Percentiles rank a stretch among this genome's conserved stretches.
These are phyloP conservation scores for Calocybe indica DNA, from an alignment of 768 basidiomycete species.

Conservation along the genomic window DNA sequence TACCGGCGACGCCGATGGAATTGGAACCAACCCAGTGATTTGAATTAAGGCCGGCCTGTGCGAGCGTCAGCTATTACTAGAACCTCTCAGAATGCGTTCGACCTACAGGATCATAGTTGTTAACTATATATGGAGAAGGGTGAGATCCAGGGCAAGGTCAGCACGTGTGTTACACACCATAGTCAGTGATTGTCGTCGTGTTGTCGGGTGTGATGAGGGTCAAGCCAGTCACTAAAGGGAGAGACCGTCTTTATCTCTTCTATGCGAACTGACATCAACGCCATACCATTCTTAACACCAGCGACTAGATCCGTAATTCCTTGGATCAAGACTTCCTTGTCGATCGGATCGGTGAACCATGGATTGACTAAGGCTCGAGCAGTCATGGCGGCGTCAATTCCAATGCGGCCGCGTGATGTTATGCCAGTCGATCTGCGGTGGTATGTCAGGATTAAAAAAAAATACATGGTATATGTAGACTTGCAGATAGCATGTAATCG, in stretches of 20 bases:
- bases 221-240: constrained; percentile 36
- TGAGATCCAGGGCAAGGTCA: neutral
- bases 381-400: constrained; percentile 46
- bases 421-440: constrained; percentile 46
- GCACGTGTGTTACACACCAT: constrained; percentile 27
- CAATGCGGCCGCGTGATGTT: constrained; percentile 57
- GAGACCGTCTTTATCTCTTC: constrained; percentile 1
- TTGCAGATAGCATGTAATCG: constrained; percentile 56
- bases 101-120: constrained; percentile 27
- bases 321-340: constrained; percentile 44
- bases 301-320: constrained; percentile 44
- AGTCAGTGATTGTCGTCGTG: constrained; percentile 46
- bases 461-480: constrained; percentile 7
- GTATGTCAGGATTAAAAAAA: neutral
- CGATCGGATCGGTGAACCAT: constrained; percentile 54
- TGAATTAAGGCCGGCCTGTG: constrained; percentile 37
- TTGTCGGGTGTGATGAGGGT: constrained; percentile 58
- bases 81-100: constrained; percentile 3
- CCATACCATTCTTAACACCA: constrained; percentile 34
- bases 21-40: constrained; percentile 64
- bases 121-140: constrained; percentile 20
- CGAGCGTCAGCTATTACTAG: too few relatives aligned
- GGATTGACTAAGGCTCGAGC: constrained; percentile 44
- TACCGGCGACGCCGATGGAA: constrained; percentile 30
- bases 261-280: neutral